These are phyloP conservation scores for Geotrichum carabidarum DNA, from an alignment of 1,139 yeast species.

Conservation along the genomic window DNA sequence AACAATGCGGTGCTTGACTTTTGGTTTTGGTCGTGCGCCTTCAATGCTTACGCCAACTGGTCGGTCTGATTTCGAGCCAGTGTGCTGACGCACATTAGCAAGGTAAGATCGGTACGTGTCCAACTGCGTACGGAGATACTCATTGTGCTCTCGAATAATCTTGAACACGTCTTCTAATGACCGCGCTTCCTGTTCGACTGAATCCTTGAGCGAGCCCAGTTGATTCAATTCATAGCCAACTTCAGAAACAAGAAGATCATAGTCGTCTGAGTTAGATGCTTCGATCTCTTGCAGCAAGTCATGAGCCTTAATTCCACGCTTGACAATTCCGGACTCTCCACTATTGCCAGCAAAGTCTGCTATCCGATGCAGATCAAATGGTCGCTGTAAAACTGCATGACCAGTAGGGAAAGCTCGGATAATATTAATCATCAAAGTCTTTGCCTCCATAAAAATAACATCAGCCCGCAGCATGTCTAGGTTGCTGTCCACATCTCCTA, in stretches of 20 bases:
- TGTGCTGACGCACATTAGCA: slow-evolving; percentile 35
- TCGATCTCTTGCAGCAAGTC: slow-evolving; percentile 36
- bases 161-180: slow-evolving; percentile 38
- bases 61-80: slow-evolving; percentile 32
- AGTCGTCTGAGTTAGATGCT: slow-evolving; percentile 32
- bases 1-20: slow-evolving; percentile 27
- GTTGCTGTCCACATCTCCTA: slow-evolving; percentile 35
- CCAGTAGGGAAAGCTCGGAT: slow-evolving; percentile 38
- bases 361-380: slow-evolving; percentile 33
- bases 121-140: slow-evolving; percentile 37
- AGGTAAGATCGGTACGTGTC: slow-evolving; percentile 40
- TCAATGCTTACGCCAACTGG: slow-evolving; percentile 28
- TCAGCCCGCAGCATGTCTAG: slow-evolving; percentile 38
- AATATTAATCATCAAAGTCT: slow-evolving; percentile 39
- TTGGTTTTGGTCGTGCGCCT: slow-evolving; percentile 23
- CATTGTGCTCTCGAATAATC: slow-evolving; percentile 40
- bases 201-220: slow-evolving; percentile 37
- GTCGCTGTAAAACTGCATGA: slow-evolving; percentile 30
- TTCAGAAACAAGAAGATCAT: slow-evolving; percentile 35
- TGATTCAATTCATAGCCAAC: slow-evolving; percentile 39
- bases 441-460: slow-evolving; percentile 40
- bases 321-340: slow-evolving; percentile 34
- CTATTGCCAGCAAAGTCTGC: slow-evolving; percentile 38
- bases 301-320: slow-evolving; percentile 38
- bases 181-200: slow-evolving; percentile 36